Evolutionary conservation across 108 stramenopile species (phyloP).

Genomic region (Cyclotella cryptica): DNA sequence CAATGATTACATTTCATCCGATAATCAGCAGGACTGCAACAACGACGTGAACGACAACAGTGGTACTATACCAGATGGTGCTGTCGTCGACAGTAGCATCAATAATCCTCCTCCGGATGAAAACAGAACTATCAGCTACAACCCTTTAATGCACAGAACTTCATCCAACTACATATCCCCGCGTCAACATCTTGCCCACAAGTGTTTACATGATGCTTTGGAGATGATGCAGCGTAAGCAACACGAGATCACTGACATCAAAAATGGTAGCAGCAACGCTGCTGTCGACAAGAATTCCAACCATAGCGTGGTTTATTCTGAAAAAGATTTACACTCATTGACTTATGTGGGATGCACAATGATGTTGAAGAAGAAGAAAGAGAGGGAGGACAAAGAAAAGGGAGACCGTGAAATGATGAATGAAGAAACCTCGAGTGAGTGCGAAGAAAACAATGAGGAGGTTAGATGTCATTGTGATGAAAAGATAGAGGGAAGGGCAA

Average conservation of each 20-base stretch:
- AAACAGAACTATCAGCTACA: too few relatives aligned
- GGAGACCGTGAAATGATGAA: too few relatives aligned
- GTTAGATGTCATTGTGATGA: background rate
- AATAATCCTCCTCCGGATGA: too few relatives aligned
- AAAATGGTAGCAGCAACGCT: background rate
- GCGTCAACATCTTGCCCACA: slow-evolving; percentile 13
- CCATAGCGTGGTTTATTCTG: background rate
- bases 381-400: background rate
- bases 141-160: too few relatives aligned
- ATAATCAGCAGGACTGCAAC: too few relatives aligned
- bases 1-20: too few relatives aligned
- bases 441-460: background rate
- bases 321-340: background rate
- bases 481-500: background rate
- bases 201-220: slow-evolving; percentile 22
- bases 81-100: too few relatives aligned
- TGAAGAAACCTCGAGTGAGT: background rate
- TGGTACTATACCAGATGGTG: too few relatives aligned
- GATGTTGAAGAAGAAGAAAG: slow-evolving; percentile 18
- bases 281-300: background rate
- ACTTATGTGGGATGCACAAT: background rate
- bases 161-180: slow-evolving; percentile 8
- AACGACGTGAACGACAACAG: too few relatives aligned
- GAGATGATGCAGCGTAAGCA: slow-evolving; percentile 3
- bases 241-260: background rate